Percentiles rank a stretch among this genome's conserved stretches.
Evolutionary conservation across 2,329 filamentous ascomycete genomes (phyloP).

Genomic region (Colletotrichum sansevieriae): DNA sequence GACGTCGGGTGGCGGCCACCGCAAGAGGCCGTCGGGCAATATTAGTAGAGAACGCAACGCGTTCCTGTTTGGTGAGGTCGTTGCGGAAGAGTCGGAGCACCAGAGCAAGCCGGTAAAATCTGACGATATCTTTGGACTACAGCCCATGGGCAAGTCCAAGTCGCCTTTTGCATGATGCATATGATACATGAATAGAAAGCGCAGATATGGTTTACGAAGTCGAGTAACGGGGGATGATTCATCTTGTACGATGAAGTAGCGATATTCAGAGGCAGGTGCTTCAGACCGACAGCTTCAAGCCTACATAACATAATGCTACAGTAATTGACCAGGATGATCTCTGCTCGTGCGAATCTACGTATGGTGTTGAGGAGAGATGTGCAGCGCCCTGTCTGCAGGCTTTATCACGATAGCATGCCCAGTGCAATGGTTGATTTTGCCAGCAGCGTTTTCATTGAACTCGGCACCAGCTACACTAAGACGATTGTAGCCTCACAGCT

Average conservation of each 20-base stretch:
- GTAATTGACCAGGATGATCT: not conserved
- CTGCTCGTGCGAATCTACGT: not conserved
- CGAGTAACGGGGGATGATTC: not conserved
- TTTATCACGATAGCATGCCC: too few relatives aligned
- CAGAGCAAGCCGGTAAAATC: conserved; percentile 52
- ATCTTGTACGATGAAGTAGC: not conserved
- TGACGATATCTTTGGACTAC: conserved; percentile 68
- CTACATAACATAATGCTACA: conserved; percentile 16
- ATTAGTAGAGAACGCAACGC: conserved; percentile 68
- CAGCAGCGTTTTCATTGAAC: too few relatives aligned
- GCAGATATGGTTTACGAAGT: conserved; percentile 18
- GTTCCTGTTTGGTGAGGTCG: conserved; percentile 70
- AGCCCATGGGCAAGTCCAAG: conserved; percentile 55
- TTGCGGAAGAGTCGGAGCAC: conserved; percentile 53
- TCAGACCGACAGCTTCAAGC: conserved; percentile 6
- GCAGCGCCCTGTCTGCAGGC: too few relatives aligned
- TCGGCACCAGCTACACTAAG: too few relatives aligned
- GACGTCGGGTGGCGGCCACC: conserved; percentile 47
- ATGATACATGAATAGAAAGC: conserved; percentile 12
- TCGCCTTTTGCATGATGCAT: conserved; percentile 26
- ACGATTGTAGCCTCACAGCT: too few relatives aligned
- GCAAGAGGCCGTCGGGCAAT: conserved; percentile 58
- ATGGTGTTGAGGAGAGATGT: not conserved
- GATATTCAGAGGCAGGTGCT: not conserved
- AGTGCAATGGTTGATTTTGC: too few relatives aligned